Percentiles rank a stretch among this genome's conserved stretches.
Conservation (phyloP, 176 grass and related monocot genomes). For the Dendrocalamus sinicus region DNA sequence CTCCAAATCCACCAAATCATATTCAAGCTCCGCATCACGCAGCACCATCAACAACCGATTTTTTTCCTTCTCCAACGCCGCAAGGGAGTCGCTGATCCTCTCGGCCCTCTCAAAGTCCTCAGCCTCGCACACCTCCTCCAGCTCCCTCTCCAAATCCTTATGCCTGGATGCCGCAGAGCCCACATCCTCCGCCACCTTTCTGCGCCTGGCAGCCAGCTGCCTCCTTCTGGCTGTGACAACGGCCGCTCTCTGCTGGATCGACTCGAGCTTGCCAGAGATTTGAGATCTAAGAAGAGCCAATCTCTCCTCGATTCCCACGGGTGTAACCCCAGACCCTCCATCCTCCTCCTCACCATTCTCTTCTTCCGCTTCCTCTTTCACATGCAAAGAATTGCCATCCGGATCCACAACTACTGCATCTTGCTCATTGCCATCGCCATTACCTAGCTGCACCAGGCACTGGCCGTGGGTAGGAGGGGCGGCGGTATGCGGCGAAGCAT, state of each 20-base stretch:
- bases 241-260: conserved; percentile 55
- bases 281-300: conserved; percentile 67
- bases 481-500: conserved; percentile 22
- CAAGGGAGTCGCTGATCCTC: conserved; percentile 73
- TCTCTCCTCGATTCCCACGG: conserved; percentile 55
- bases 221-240: conserved; percentile 62
- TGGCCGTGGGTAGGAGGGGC: background rate
- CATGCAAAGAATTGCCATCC: conserved; percentile 20
- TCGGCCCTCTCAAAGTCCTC: conserved; percentile 94
- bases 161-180: conserved; percentile 48
- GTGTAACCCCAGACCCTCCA: background rate
- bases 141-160: conserved; percentile 85
- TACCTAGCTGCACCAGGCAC: background rate
- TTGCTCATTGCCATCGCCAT: background rate
- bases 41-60: conserved; percentile 53
- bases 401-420: conserved; percentile 15
- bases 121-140: conserved; percentile 84
- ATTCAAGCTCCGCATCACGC: conserved; percentile 65
- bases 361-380: conserved; percentile 39
- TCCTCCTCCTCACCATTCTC: conserved; percentile 14
- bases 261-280: conserved; percentile 67
- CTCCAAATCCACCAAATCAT: conserved; percentile 71
- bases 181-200: conserved; percentile 61
- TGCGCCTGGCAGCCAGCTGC: conserved; percentile 60
- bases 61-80: conserved; percentile 67